Conservation (phyloP, 208 protist species). For the Acanthamoeba castellanii region DNA sequence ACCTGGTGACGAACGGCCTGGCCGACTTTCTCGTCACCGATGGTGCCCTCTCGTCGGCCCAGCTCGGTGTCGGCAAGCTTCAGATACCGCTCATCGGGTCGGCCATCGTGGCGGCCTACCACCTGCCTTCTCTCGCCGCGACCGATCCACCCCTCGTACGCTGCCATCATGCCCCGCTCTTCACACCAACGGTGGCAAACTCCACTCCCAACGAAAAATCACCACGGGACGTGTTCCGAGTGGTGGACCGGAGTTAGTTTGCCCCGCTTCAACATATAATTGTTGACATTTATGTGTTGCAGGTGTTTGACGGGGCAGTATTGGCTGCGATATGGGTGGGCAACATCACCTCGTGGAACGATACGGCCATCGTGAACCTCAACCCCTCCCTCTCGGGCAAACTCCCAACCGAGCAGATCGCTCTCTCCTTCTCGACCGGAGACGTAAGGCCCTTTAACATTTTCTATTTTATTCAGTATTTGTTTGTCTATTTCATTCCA, state of each 20-base stretch:
- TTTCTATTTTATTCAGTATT: background rate
- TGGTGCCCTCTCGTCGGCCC: background rate
- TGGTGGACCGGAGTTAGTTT: background rate
- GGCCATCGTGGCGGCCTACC: slow-evolving; percentile 21
- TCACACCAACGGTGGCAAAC: background rate
- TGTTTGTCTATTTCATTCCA: background rate
- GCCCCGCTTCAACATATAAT: background rate
- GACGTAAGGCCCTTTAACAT: background rate
- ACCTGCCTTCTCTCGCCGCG: background rate
- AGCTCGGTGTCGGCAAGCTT: background rate
- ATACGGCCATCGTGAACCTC: background rate
- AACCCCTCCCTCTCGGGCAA: background rate
- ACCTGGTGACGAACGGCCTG: background rate
- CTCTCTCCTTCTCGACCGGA: background rate
- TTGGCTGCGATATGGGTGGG: slow-evolving; percentile 49
- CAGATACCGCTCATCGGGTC: slow-evolving; percentile 32
- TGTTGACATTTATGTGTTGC: background rate
- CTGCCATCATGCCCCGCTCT: background rate
- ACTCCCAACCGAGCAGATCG: background rate
- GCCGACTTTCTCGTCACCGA: slow-evolving; percentile 26
- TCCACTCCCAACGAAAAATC: background rate
- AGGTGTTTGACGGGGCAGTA: background rate
- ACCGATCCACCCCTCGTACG: background rate
- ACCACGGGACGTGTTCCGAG: too few species aligned
- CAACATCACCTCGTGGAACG: slow-evolving; percentile 23